Percentiles rank a stretch among this genome's conserved stretches.
Conservation (phyloP, 179 eudicot genomes). For the Carnegiea gigantea region DNA sequence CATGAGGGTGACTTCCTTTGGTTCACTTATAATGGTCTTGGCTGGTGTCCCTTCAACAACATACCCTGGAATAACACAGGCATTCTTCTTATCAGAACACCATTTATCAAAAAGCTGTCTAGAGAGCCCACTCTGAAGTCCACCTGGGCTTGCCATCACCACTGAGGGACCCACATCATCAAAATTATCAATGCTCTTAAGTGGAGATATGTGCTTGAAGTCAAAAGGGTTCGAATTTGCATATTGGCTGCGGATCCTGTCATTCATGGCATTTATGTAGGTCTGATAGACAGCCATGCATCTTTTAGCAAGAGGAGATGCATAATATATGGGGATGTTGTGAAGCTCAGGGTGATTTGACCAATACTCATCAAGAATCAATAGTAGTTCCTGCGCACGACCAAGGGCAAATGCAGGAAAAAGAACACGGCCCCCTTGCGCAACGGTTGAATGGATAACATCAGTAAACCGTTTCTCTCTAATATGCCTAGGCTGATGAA, state of each 20-base stretch:
- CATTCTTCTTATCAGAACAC: constrained; percentile 88
- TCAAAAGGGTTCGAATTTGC: constrained; percentile 85
- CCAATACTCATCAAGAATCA: constrained; percentile 96
- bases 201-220: constrained; percentile 77
- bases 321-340: constrained; percentile 86
- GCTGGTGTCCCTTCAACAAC: constrained; percentile 89
- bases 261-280: constrained; percentile 91
- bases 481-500: constrained; percentile 73
- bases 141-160: constrained; percentile 94
- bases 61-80: constrained; percentile 93
- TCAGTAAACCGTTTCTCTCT: constrained; percentile 93
- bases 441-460: constrained; percentile 68
- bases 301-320: constrained; percentile 90
- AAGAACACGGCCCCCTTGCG: constrained; percentile 92
- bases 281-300: constrained; percentile 97
- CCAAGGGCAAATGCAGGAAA: constrained; percentile 97
- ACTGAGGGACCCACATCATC: constrained; percentile 84
- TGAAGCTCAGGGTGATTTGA: constrained; percentile 88
- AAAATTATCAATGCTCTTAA: constrained; percentile 77
- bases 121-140: constrained; percentile 94
- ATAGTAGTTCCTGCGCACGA: constrained; percentile 88
- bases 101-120: constrained; percentile 91
- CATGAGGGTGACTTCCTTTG: constrained; percentile 89
- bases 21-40: constrained; percentile 84
- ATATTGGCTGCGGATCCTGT: constrained; percentile 80